Evolutionary conservation across 2,329 filamentous ascomycete species (phyloP), one percentile per base, ranked within the genome.

Genomic region (Dothideomycetes sp.): DNA sequence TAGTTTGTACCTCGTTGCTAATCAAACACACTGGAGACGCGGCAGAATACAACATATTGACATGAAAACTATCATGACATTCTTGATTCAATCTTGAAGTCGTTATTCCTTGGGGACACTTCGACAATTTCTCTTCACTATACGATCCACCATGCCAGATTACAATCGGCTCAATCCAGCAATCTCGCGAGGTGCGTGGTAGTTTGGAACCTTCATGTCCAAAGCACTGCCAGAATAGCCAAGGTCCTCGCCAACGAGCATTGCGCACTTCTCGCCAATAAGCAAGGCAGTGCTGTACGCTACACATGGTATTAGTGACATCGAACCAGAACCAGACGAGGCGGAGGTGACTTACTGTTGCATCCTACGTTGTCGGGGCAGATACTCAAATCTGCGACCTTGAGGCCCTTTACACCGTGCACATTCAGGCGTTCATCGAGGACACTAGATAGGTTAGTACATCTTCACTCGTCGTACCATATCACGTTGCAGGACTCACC

Each of bases 381-480:
- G 65, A 86, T 83, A 37, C 72, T 78, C 33, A 86, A 60, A 58
- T 87, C 82, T 10, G 80, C 80, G 17, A 86, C 81, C 70, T 86
- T 86, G 51, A 87, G 71, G 12, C 79, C 77, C 66, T 84, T 72
- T 48, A 85, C 80, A 37, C 81, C 82, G 55, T 86, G 79, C 3
- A 87, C 81, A 49, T 85, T 86, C 41, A 87, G 70, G 44, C 81
- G 74, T 60, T 84, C 80, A 54, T 87, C 82, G 29, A 87, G 62
- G 1, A 87, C 82, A 44, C 82, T 27, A 27, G 7, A 27, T 12
- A 27, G 12, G 22, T 27, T 12, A 27, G 22, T 27, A 27, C 12
- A 7, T 7, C 12, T 7, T 27, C 22, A 12, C 12, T 27, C 7
- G 7, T 27, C 22, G 22, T 27, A n/a, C n/a, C n/a, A n/a, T n/a